Evolutionary conservation across 805 yeast species (phyloP), one percentile per base, ranked within the genome.

Genomic region (Candida ipomoeae): DNA sequence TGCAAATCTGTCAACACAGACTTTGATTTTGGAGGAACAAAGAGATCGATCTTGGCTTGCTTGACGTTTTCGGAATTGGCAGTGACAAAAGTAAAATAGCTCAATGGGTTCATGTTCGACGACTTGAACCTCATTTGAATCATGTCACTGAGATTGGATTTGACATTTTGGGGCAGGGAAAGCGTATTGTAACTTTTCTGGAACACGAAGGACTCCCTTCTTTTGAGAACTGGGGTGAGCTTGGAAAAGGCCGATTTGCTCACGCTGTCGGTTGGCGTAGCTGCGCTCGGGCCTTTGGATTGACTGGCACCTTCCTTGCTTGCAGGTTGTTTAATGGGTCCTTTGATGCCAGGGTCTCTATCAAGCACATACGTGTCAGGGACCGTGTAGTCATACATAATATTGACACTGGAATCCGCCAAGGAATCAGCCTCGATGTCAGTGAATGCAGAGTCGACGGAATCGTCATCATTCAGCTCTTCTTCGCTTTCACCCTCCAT

Each of bases 361-460:
- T 46, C 50, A n/a, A 58, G 44, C n/a, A 58, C 49, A 21, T 53
- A 49, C 8, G 55, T 53, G 11, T 58, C 49, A 3, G 57, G 60
- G 4, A 52, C 58, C n/a, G 58, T 51, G 40, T 58, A 56, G 34
- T 58, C 57, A 26, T 58, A 56, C 56, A 58, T 50, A 46, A 55
- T 44, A 29, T 45, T 40, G 17, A 51, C 44, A 23, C 52, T 8
- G 66, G 66, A 13, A 65, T 61, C 71, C 33, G 66, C 54, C n/a
- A 69, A 60, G 2, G 74, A 70, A 36, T 68, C 74, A 4, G 65
- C 65, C 44, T 73, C 78, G 10, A 72, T 68, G 44, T 73, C 78
- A 0, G 77, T 74, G 50, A 73, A 71, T 13, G 75, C 76, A 2
- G 77, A 71, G 42, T 74, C 78, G 6, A 66, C 62, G 0, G 71